Base-by-base conservation (phyloP, 2,329 filamentous ascomycete species). In the Rhynchosporium secalis region DNA sequence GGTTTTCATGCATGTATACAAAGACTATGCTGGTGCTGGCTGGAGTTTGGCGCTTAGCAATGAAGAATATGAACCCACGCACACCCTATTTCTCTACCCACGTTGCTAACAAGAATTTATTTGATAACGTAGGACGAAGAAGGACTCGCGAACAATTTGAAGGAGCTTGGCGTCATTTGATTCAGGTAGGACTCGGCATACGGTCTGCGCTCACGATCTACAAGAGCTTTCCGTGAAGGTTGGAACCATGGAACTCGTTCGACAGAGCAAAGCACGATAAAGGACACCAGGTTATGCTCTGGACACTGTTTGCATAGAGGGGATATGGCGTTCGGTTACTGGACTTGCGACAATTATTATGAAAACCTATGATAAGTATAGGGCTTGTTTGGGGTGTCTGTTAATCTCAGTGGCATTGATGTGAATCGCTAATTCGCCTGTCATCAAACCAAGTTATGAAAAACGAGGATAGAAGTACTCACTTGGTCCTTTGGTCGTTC, bases 1-100 rank as follows among this genome's bases (percentile, higher is more conserved):
- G 41, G 51, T 47, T 31, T 61, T 61, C 55, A 62, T 65, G 46
- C 57, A 66, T 66, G 62, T 68, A 69, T 62, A 64, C 51, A 65
- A 58, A 62, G 6, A 60, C 41, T 56, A 52, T 41, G 36, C 38
- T 60, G 61, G 56, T 60, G 62, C 58, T 47, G 60, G 56, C 29
- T 63, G 68, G 68, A 62, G 66, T 68, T 58, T 52, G 67, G 66
- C 52, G 60, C 48, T 65, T 45, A 52, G 15, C 31, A 58, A 40
- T 49, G 56, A 58, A 51, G 28, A 52, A 43, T 3, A 51, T 40
- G 46, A 52, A 45, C 7, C 45, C 26, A 59, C 20, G 12, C 9
- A 36, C 33, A 36, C 33, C 33, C 12, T 51, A 12, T 7, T 43
- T 33, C 9, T 13, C 29, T 13, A 31, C 47, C 15, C 36, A 36